Base-by-base conservation (phyloP, 1,284 basidiomycete genomes). In the Psilocybe mexicana region DNA sequence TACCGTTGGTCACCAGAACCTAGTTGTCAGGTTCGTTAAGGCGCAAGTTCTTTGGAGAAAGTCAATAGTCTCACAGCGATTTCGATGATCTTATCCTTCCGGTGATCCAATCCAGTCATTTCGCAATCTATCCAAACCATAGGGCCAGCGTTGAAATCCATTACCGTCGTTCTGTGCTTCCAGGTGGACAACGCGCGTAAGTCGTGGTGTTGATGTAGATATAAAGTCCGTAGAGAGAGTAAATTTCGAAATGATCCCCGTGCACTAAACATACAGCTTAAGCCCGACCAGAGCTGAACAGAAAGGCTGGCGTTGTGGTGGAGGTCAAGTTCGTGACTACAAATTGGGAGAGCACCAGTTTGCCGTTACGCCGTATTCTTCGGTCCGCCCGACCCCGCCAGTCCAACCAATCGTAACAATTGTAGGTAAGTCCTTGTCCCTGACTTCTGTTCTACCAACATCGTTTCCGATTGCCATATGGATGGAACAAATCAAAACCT, bases 81-180 rank as follows among this genome's bases (percentile, higher is more conserved):
- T 69, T 94, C 92, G 3, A 94, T 69, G 25, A 94, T 83, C 57
- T 84, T 85, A 69, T 94, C 89, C 30, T 71, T 84, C 28, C 80
- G 77, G 2, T 80, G 79, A 66, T 89, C 73, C 24, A 82, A 72
- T 1, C 80, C 80, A 1, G 91, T 93, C 93, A 94, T 94, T 73
- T 94, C 92, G 67, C 92, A 92, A 70, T 94, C 93, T 51, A 94
- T 83, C 92, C 92, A 94, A 1, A 94, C 90, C 49, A 94, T 73
- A 7, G 93, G 92, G 0, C 90, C 89, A 18, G 83, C 79, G 5
- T 74, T 66, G 45, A 78, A 81, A 57, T 76, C 73, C 28, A 86
- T 55, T 18, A 12, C n/a, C 14, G 24, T 26, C 26, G 25, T 38
- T 25, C n/a, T 43, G 12, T 28, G 36, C 23, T 47, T 18, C 30